Evolutionary conservation across 495 filamentous ascomycete species (phyloP).

Genomic region (Elaphomyces granulatus): DNA sequence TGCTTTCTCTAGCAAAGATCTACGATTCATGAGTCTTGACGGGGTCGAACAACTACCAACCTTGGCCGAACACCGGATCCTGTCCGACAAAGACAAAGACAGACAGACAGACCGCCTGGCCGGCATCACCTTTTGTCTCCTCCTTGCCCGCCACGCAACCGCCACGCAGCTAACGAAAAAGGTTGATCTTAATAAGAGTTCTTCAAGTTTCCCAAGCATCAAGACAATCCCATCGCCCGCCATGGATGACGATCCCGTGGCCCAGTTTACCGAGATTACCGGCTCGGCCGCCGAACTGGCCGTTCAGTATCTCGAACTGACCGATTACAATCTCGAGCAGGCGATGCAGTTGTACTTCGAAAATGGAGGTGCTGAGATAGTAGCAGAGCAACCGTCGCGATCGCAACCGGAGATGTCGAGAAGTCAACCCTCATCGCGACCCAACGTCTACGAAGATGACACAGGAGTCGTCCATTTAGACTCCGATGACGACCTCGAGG

Average conservation of each 20-base stretch:
- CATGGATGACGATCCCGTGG: conserved; percentile 50
- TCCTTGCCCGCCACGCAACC: no score
- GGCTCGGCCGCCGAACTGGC: conserved; percentile 46
- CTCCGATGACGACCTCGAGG: conserved; percentile 41
- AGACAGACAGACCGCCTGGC: no score
- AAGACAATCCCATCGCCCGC: conserved; percentile 19
- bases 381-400: conserved; percentile 19
- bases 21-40: no score
- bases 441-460: conserved; percentile 30
- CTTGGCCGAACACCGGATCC: no score
- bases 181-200: no score
- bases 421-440: conserved; percentile 16
- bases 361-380: conserved; percentile 50
- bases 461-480: conserved; percentile 56
- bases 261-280: conserved; percentile 50
- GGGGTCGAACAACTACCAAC: no score
- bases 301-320: conserved; percentile 63
- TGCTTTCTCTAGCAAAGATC: no score
- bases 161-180: no score
- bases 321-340: conserved; percentile 67
- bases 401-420: no score
- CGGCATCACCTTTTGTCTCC: no score
- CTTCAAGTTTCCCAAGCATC: no score
- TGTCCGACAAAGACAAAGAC: no score
- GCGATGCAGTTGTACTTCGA: conserved; percentile 84